Evolutionary conservation across 2,329 filamentous ascomycete genomes (phyloP).

Genomic region (Ophiostoma ulmi): DNA sequence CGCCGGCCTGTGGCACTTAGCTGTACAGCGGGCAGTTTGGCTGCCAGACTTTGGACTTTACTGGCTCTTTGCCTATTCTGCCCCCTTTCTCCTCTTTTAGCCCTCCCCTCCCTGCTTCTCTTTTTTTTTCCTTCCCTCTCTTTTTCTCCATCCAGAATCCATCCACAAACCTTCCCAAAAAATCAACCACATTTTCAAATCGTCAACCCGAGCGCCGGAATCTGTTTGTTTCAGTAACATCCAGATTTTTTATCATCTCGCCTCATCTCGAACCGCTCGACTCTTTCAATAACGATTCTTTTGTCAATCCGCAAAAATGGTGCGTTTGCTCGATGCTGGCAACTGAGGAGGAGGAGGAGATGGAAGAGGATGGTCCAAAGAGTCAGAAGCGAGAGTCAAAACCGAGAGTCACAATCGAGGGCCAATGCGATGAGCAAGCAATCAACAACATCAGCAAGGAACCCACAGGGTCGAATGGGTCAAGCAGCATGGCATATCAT

Average conservation of each 20-base stretch:
- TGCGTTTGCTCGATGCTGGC: constrained; percentile 35
- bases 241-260: constrained; percentile 45
- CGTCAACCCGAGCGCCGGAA: constrained; percentile 46
- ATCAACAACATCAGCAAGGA: background rate
- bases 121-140: constrained; percentile 31
- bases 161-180: constrained; percentile 30
- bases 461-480: background rate
- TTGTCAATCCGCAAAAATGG: constrained; percentile 61
- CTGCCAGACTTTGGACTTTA: background rate
- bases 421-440: background rate
- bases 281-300: constrained; percentile 36
- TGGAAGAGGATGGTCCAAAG: background rate
- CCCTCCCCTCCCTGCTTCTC: constrained; percentile 31
- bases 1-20: background rate
- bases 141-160: constrained; percentile 17
- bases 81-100: constrained; percentile 10
- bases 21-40: background rate
- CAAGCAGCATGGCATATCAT: background rate
- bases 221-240: constrained; percentile 39
- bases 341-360: background rate
- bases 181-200: constrained; percentile 31
- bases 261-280: constrained; percentile 39
- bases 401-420: background rate
- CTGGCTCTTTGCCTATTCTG: constrained; percentile 9
- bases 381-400: background rate